These are phyloP conservation scores for Niveomyces coronatus DNA, from an alignment of 2,329 filamentous ascomycete genomes.

Conservation along the genomic window DNA sequence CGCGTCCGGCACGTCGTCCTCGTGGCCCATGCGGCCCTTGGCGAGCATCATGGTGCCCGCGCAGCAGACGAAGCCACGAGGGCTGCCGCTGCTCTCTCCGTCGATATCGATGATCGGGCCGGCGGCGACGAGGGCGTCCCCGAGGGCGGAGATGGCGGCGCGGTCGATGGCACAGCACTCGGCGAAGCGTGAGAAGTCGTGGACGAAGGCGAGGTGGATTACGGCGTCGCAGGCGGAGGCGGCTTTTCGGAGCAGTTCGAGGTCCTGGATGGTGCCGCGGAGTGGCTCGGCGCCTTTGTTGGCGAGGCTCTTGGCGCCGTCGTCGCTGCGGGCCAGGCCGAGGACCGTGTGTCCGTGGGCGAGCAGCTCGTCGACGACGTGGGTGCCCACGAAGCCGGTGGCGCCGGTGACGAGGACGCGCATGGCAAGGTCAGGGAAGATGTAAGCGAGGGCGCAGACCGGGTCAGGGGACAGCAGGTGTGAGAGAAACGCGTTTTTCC, in stretches of 20 bases:
- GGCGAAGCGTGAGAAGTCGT: constrained; percentile 24
- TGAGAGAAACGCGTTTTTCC: no score
- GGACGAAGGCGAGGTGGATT: constrained; percentile 31
- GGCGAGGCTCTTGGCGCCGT: constrained; percentile 18
- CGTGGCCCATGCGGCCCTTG: constrained; percentile 17
- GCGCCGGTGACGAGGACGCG: constrained; percentile 32
- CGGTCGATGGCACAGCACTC: constrained; percentile 19
- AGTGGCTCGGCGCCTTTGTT: constrained; percentile 23
- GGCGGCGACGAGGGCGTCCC: constrained; percentile 16
- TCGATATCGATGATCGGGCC: constrained; percentile 10
- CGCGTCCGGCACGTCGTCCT: constrained; percentile 18
- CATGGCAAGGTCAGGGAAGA: constrained; percentile 14
- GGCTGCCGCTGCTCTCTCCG: constrained; percentile 18
- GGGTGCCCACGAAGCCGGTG: constrained; percentile 31
- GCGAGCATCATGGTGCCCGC: constrained; percentile 23
- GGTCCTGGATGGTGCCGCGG: constrained; percentile 25
- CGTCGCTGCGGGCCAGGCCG: constrained; percentile 28
- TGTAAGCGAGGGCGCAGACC: not conserved
- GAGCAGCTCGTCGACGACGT: constrained; percentile 28
- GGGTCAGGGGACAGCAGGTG: not conserved
- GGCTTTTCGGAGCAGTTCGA: constrained; percentile 21
- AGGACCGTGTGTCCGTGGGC: constrained; percentile 27
- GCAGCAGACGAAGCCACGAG: constrained; percentile 23
- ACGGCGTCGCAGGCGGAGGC: constrained; percentile 25
- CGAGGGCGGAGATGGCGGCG: constrained; percentile 26